Percentiles rank a stretch among this genome's conserved stretches.
phyloP scores from a whole-genome alignment of 768 basidiomycete species.

The Termitomyces sp. region DNA sequence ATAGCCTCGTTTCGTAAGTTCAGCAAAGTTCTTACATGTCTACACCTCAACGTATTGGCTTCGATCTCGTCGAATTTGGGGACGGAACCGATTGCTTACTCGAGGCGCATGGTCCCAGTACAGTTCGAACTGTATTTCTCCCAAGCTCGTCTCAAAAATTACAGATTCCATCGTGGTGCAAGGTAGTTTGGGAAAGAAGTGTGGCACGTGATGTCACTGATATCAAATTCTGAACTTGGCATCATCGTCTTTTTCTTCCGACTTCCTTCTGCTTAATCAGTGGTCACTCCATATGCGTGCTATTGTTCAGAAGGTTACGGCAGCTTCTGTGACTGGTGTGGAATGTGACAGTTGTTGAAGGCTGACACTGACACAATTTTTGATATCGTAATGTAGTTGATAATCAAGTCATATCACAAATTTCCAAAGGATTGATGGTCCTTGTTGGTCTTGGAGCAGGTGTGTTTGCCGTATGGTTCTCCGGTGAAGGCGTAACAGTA shows the following conservation, averaged over 20 bases:
- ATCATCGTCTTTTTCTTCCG: background rate
- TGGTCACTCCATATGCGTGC: constrained; percentile 57
- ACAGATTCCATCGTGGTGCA: constrained; percentile 43
- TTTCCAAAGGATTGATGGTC: constrained; percentile 83
- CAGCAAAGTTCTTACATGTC: constrained; percentile 95
- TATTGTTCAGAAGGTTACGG: constrained; percentile 76
- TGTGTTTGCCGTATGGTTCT: constrained; percentile 25
- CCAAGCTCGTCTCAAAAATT: constrained; percentile 75
- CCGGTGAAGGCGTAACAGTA: background rate
- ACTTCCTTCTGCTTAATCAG: background rate
- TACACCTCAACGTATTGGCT: constrained; percentile 25
- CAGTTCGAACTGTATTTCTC: constrained; percentile 85
- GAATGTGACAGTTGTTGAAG: background rate
- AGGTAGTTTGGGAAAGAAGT: background rate
- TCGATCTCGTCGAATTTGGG: constrained; percentile 11
- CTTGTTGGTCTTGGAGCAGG: constrained; percentile 85
- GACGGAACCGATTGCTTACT: constrained; percentile 32
- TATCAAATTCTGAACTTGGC: background rate
- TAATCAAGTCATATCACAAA: constrained; percentile 70
- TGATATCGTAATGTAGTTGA: constrained; percentile 51
- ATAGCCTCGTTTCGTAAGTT: constrained; percentile 86
- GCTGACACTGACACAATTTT: background rate
- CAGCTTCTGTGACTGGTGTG: constrained; percentile 79
- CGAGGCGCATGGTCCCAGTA: constrained; percentile 89
- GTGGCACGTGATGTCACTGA: constrained; percentile 4